phyloP scores from a whole-genome alignment of 495 filamentous ascomycete species.

The Podospora australis region DNA sequence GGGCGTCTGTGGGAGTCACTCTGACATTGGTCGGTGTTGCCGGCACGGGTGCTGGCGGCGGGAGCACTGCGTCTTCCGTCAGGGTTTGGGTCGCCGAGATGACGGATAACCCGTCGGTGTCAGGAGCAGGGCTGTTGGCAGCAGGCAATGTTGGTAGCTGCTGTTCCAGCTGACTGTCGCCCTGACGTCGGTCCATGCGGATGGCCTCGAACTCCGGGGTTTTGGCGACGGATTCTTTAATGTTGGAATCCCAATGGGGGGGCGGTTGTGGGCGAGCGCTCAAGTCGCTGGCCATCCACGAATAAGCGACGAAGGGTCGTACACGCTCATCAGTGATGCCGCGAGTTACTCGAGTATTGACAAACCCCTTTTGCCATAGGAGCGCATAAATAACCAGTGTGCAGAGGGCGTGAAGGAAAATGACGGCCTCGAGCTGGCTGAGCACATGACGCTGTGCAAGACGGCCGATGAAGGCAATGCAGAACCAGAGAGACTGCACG shows the following conservation, averaged over 20 bases:
- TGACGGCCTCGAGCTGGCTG: conserved; percentile 12
- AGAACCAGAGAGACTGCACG: conserved; percentile 3
- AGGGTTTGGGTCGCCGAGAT: neutral
- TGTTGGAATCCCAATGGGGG: neutral
- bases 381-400: neutral
- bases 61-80: neutral
- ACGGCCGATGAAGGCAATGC: neutral
- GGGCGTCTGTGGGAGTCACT: neutral
- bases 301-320: neutral
- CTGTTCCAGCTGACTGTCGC: neutral
- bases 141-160: neutral
- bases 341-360: neutral
- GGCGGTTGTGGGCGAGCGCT: neutral
- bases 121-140: neutral
- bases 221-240: neutral
- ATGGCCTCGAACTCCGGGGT: neutral
- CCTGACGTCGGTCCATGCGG: too few relatives aligned
- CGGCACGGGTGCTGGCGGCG: neutral
- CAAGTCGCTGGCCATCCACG: neutral
- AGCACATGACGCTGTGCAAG: conserved; percentile 14
- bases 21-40: neutral
- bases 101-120: neutral
- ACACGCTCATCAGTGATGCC: neutral
- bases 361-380: neutral
- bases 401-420: neutral